Evolutionary conservation across 345 rosid genomes (phyloP).

Genomic region (Sonneratia alba): DNA sequence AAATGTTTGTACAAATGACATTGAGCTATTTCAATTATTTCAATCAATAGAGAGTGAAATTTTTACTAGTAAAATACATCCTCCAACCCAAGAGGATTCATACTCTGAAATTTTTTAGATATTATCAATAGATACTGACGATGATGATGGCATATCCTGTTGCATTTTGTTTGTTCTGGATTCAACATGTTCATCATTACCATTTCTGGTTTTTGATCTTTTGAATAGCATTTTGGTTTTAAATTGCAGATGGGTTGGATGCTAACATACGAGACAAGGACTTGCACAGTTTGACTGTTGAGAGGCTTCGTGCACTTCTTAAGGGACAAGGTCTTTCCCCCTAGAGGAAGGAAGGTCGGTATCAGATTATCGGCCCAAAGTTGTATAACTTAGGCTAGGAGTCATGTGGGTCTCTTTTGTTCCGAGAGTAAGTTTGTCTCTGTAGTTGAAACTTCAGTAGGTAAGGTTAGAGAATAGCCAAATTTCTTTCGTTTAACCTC

Average conservation of each 20-base stretch:
- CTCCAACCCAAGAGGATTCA: no score
- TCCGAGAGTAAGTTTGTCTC: not conserved
- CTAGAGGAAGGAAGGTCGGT: constrained; percentile 78
- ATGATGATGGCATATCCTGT: no score
- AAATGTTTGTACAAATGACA: not conserved
- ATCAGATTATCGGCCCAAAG: not conserved
- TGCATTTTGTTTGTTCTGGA: no score
- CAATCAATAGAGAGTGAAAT: no score
- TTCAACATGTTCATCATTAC: not conserved
- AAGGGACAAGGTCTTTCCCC: constrained; percentile 64
- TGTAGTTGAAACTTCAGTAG: not conserved
- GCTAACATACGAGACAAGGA: constrained; percentile 52
- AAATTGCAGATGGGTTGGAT: constrained; percentile 49
- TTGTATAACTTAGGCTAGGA: not conserved
- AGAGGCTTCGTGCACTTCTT: constrained; percentile 76
- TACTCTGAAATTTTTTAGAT: no score
- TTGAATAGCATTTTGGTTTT: not conserved
- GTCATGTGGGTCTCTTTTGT: not conserved
- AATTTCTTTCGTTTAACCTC: not conserved
- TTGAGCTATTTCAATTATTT: no score
- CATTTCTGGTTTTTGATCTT: not conserved
- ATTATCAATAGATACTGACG: no score
- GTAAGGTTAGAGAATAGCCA: not conserved
- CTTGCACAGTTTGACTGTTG: constrained; percentile 64
- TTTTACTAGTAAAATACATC: no score